Conservation (phyloP, 257 asterid species). For the Datura wrightii region DNA sequence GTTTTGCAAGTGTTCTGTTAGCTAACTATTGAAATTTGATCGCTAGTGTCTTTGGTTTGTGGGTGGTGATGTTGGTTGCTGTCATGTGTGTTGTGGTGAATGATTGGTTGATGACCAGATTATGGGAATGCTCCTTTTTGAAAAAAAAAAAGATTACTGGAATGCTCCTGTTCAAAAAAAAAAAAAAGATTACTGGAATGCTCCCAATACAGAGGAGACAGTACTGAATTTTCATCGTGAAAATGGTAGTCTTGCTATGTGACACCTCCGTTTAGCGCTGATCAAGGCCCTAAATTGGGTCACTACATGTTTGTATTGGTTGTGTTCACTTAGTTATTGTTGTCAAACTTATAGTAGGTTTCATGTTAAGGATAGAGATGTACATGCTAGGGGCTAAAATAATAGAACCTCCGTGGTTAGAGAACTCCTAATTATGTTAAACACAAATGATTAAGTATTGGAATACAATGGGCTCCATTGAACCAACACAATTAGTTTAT, state of each 20-base stretch:
- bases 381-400: not conserved
- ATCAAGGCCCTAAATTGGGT: not conserved
- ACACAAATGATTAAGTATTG: not conserved
- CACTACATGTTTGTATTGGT: not conserved
- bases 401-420: not conserved
- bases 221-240: not conserved
- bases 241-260: not conserved
- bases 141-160: not conserved
- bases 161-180: not conserved
- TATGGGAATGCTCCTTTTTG: not conserved
- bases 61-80: not conserved
- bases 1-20: not conserved
- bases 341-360: not conserved
- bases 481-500: not conserved
- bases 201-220: not conserved
- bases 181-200: too few species aligned
- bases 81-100: not conserved
- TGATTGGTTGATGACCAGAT: constrained; percentile 9
- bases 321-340: not conserved
- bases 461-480: not conserved
- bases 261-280: not conserved
- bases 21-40: constrained; percentile 1
- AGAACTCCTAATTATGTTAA: not conserved
- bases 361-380: not conserved
- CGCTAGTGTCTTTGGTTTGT: constrained; percentile 7